phyloP scores from a whole-genome alignment of 2,329 filamentous ascomycete species.

The Microdochium paspali region DNA sequence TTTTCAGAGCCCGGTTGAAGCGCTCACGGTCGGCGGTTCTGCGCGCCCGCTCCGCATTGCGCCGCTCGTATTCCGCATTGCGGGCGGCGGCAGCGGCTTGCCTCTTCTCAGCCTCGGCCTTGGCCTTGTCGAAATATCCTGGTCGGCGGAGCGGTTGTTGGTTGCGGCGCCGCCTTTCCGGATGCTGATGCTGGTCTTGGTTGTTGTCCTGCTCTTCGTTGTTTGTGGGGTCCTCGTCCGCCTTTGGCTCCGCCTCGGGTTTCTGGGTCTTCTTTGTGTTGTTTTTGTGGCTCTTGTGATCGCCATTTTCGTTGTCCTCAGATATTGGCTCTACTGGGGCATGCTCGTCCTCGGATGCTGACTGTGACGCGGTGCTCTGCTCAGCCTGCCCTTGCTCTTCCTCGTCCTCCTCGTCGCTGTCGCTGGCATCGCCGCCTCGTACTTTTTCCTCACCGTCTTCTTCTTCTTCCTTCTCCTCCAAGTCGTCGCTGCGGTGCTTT shows the following conservation, averaged over 20 bases:
- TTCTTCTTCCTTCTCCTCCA: neutral
- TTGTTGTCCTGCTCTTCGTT: neutral
- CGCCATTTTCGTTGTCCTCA: neutral
- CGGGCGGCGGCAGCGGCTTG: conserved; percentile 31
- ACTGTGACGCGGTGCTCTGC: neutral
- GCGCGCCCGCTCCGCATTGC: conserved; percentile 55
- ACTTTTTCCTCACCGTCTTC: neutral
- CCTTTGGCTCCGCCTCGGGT: neutral
- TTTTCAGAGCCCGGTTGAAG: conserved; percentile 60
- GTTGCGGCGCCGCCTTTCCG: neutral
- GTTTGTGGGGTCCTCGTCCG: neutral
- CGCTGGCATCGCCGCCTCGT: conserved; percentile 3
- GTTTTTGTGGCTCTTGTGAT: neutral
- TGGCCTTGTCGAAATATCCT: conserved; percentile 58
- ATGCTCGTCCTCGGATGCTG: conserved; percentile 2
- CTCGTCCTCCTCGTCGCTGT: conserved; percentile 10
- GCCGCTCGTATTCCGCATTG: conserved; percentile 29
- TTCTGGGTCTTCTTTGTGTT: neutral
- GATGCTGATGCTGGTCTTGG: conserved; percentile 3
- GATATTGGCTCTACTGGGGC: neutral
- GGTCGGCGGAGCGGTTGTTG: conserved; percentile 11
- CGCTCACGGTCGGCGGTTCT: conserved; percentile 55
- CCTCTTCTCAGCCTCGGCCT: conserved; percentile 33
- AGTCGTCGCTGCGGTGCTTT: conserved; percentile 7
- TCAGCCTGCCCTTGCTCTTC: conserved; percentile 4